These are phyloP conservation scores for Paecilomyces dactylethromorphus DNA, from an alignment of 2,329 filamentous ascomycete species.

Conservation along the genomic window DNA sequence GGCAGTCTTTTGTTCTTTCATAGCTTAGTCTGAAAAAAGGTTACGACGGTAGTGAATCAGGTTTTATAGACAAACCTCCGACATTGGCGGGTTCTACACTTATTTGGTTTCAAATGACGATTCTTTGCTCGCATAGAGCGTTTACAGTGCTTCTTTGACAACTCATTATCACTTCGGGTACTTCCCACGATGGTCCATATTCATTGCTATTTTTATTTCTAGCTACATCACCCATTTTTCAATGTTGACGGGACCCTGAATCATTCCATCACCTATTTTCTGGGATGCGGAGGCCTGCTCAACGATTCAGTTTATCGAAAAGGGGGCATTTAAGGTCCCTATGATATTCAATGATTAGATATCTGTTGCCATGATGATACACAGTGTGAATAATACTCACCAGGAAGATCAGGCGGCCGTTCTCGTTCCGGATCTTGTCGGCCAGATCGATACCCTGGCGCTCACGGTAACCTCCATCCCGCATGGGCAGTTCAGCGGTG, in stretches of 20 bases:
- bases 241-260: not conserved
- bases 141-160: not conserved
- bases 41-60: not conserved
- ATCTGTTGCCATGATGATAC: not conserved
- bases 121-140: not conserved
- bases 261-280: not conserved
- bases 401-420: slow-evolving; percentile 10
- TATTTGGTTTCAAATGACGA: not conserved
- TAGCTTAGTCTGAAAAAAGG: not conserved
- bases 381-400: slow-evolving; percentile 1
- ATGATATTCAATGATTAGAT: not conserved
- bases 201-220: not conserved
- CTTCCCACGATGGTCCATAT: not conserved
- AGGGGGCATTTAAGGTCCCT: not conserved
- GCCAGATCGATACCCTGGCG: slow-evolving; percentile 11
- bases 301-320: not conserved
- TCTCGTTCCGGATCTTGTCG: slow-evolving; percentile 12
- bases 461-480: slow-evolving; percentile 7
- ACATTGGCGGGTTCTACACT: not conserved
- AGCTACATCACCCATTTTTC: not conserved
- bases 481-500: slow-evolving; percentile 9
- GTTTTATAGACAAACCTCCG: not conserved
- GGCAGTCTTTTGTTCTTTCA: not conserved
- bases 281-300: not conserved
- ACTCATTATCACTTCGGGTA: not conserved